A percentile compares a stretch with the other conserved stretches of the same genome.
These are phyloP conservation scores for Scenedesmus sp. DNA, from an alignment of 163 green algal species.

Conservation along the genomic window DNA sequence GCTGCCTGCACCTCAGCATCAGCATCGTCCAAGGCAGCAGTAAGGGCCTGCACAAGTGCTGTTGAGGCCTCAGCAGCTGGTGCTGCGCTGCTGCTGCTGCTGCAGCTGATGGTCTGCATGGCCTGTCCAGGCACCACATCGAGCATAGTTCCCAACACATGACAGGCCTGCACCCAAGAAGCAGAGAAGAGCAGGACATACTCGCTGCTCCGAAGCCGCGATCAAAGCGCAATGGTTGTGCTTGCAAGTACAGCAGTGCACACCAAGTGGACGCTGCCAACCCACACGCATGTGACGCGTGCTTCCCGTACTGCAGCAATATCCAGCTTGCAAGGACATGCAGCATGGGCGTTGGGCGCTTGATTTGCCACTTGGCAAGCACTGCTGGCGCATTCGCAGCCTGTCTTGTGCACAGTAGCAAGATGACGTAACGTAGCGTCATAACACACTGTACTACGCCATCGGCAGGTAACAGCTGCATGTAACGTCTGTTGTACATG, in stretches of 20 bases:
- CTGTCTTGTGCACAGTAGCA: neutral
- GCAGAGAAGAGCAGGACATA: neutral
- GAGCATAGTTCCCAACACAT: neutral
- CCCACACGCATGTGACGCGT: neutral
- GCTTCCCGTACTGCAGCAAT: neutral
- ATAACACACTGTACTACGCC: neutral
- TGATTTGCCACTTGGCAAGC: no score
- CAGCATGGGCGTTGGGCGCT: no score
- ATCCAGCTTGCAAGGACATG: neutral
- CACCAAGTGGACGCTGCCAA: neutral
- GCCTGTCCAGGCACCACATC: neutral
- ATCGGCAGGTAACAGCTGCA: no score
- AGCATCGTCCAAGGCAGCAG: constrained; percentile 22
- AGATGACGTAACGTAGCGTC: no score
- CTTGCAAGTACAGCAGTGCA: neutral
- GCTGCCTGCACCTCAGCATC: constrained; percentile 22
- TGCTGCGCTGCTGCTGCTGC: neutral
- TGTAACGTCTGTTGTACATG: no score
- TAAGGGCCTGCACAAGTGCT: neutral
- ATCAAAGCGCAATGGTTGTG: neutral
- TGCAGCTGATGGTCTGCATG: neutral
- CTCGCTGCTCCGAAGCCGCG: neutral
- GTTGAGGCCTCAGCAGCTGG: neutral
- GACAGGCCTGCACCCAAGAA: neutral
- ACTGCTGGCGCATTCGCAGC: neutral